phyloP scores from a whole-genome alignment of 2,329 filamentous ascomycete species.

The Sarocladiaceae sp. region DNA sequence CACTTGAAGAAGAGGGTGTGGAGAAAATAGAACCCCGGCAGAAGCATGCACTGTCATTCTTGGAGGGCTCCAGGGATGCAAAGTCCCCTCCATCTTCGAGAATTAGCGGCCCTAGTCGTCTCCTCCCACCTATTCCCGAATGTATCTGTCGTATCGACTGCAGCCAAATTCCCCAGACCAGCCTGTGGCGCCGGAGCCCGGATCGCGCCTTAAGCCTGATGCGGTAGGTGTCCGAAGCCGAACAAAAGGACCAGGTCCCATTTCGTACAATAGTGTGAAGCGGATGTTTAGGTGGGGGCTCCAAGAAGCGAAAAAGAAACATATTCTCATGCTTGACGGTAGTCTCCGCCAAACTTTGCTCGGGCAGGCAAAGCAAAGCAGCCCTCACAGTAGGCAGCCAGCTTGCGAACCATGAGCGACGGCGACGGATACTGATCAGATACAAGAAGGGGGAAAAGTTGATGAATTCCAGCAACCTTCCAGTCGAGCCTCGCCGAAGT shows the following conservation, averaged over 20 bases:
- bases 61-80: not conserved
- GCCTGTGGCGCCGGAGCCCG: not conserved
- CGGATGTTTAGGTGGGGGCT: not conserved
- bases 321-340: slow-evolving; percentile 1
- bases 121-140: not conserved
- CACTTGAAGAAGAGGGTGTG: not conserved
- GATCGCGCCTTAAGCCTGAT: not conserved
- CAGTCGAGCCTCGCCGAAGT: too few relatives aligned
- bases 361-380: too few relatives aligned
- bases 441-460: not conserved
- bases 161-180: not conserved
- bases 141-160: too few relatives aligned
- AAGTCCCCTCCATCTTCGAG: not conserved
- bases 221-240: not conserved
- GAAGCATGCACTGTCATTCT: slow-evolving; percentile 4
- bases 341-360: not conserved
- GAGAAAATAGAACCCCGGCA: slow-evolving; percentile 6
- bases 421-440: not conserved
- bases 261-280: not conserved
- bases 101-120: not conserved
- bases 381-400: too few relatives aligned
- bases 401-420: too few relatives aligned
- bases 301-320: not conserved
- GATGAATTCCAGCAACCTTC: too few relatives aligned
- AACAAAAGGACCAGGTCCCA: slow-evolving; percentile 2